Conservation (phyloP, 202 grass and related monocot species). For the Setaria viridis region DNA sequence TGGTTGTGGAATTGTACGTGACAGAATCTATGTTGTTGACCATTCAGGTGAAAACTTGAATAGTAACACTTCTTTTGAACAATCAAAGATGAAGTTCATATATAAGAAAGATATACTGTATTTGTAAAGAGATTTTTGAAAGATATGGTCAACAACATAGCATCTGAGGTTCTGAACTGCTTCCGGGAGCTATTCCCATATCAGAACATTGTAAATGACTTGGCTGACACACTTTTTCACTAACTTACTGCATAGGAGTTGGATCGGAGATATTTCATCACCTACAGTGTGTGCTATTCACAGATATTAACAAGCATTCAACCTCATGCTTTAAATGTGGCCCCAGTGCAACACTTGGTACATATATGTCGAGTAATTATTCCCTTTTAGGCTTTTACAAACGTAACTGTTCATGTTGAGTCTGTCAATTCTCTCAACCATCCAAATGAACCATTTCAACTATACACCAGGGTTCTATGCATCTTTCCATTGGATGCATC, state of each 20-base stretch:
- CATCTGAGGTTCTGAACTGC: neutral
- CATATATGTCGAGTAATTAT: neutral
- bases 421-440: neutral
- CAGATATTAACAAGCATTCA: neutral
- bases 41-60: neutral
- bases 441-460: neutral
- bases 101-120: neutral
- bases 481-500: neutral
- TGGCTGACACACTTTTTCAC: neutral
- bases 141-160: neutral
- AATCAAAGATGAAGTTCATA: neutral
- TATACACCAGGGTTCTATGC: neutral
- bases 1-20: constrained; percentile 50
- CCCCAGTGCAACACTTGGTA: neutral
- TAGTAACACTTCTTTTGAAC: neutral
- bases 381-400: too few relatives aligned
- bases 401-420: neutral
- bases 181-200: neutral
- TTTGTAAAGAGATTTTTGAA: neutral
- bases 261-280: neutral
- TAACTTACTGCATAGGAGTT: neutral
- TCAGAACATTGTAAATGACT: neutral
- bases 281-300: neutral
- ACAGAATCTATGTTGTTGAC: constrained; percentile 30
- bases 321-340: constrained; percentile 6